These are phyloP conservation scores for Fragilariopsis cylindrus DNA, from an alignment of 108 stramenopile species.

Conservation along the genomic window DNA sequence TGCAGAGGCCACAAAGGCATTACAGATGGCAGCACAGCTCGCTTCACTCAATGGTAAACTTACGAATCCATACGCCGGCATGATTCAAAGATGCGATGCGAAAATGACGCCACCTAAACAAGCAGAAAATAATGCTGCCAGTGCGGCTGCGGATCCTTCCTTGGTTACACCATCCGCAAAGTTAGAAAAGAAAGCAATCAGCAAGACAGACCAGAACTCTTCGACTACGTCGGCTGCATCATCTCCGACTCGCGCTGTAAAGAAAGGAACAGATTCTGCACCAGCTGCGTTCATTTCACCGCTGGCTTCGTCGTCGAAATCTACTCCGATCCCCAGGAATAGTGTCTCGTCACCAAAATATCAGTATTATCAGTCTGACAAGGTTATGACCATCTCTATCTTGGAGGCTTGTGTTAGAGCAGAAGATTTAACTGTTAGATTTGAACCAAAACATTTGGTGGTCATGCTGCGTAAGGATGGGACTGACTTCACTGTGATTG, in stretches of 20 bases:
- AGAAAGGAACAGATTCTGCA: not conserved
- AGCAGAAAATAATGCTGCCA: not conserved
- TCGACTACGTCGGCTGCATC: not conserved
- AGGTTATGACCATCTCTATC: slow-evolving; percentile 82
- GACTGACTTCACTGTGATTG: slow-evolving; percentile 70
- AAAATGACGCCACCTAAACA: slow-evolving; percentile 15
- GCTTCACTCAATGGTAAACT: slow-evolving; percentile 27
- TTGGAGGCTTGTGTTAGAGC: slow-evolving; percentile 66
- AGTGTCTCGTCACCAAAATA: slow-evolving; percentile 63
- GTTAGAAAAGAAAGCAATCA: not conserved
- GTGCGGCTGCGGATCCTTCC: slow-evolving; percentile 8
- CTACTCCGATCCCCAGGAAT: not conserved
- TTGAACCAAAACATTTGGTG: slow-evolving; percentile 55
- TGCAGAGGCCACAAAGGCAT: slow-evolving; percentile 36
- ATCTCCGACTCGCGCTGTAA: not conserved
- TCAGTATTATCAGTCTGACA: slow-evolving; percentile 90
- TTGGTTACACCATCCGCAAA: not conserved
- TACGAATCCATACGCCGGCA: slow-evolving; percentile 20
- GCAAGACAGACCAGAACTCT: not conserved
- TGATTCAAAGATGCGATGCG: slow-evolving; percentile 29
- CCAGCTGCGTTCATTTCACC: not conserved
- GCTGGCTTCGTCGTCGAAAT: not conserved
- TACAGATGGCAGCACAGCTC: slow-evolving; percentile 37
- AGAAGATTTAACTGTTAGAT: slow-evolving; percentile 66
- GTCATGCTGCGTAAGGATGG: slow-evolving; percentile 61